phyloP scores from a whole-genome alignment of 192 early-diverging fungal species.

The Coemansia sp. region DNA sequence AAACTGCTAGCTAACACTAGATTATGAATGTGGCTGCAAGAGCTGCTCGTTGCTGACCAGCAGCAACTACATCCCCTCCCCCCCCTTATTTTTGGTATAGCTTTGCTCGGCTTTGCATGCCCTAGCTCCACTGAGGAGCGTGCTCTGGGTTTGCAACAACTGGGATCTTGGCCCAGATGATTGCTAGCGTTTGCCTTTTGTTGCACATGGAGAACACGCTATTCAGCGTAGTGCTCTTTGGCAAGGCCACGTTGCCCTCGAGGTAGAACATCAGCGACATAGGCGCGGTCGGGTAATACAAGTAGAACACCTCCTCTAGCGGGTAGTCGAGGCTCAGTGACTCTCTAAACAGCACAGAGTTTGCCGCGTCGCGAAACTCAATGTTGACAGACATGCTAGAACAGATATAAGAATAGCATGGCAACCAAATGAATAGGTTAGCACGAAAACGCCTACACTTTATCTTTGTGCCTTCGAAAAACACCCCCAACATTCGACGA shows the following conservation, averaged over 20 bases:
- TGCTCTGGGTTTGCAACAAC: constrained; percentile 1
- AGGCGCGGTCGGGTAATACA: constrained; percentile 41
- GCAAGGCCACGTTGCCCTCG: constrained; percentile 24
- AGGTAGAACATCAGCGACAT: constrained; percentile 38
- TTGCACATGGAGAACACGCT: constrained; percentile 12
- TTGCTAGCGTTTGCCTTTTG: constrained; percentile 13
- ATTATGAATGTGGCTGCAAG: background rate
- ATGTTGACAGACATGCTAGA: constrained; percentile 28
- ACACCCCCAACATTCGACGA: background rate
- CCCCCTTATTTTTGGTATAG: too few species aligned
- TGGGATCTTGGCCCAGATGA: constrained; percentile 39
- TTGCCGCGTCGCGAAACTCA: constrained; percentile 45
- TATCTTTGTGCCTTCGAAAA: background rate
- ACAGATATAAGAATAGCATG: background rate
- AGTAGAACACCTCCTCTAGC: constrained; percentile 42
- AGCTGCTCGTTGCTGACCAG: background rate
- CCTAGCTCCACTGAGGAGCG: constrained; percentile 23
- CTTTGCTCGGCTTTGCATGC: too few species aligned
- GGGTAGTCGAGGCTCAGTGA: constrained; percentile 32
- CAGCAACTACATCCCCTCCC: too few species aligned
- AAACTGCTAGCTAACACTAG: background rate
- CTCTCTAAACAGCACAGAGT: constrained; percentile 37
- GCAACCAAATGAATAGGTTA: background rate
- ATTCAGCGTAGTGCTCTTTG: constrained; percentile 18
- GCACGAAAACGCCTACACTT: background rate